Base-by-base conservation (phyloP, 2,329 filamentous ascomycete species). In the Ophiocordyceps camponoti-saundersi region DNA sequence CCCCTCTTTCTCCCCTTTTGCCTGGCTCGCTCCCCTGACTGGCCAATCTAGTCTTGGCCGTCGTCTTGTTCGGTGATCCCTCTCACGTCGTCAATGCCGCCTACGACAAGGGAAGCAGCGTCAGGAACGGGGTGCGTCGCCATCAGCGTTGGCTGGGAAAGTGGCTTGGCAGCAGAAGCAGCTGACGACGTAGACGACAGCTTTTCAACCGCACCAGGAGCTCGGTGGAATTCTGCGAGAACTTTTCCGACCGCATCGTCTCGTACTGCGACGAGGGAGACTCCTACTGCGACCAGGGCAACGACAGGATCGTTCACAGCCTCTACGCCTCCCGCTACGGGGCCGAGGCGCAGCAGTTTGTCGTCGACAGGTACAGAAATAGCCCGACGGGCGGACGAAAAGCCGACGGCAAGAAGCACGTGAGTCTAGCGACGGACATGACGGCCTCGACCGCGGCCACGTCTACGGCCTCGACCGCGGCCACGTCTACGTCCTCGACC, bases 191-290 rank as follows among this genome's bases (percentile, higher is more conserved):
- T 8, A 26, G 8, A 20, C 32, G 44, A 20, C 40, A 67, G 65
- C 51, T 67, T 46, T 66, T 68, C 49, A 44, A 51, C 32, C 64
- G 65, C 41, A 53, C 57, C n/a, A 55, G 64, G 47, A 52, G 57
- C 42, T 56, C 54, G 34, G 53, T 54, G 11, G 15, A 22, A 7
- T 18, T 16, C 15, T 68, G 65, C 56, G 55, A 63, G 49, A 52
- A 57, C 34, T 65, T 65, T 52, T 53, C 54, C 47, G 50, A 58
- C 52, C 60, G 60, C 32, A 53, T 68, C 42, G 55, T 59, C 42
- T 65, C 65, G 3, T 68, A 61, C 54, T 68, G 65, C 55, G 65
- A 68, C 55, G 59, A 51, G 0, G 65, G 65, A 44, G 68, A 70
- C 49, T 48, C 56, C 16, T 68, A 65, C 55, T 68, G 65, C 53